phyloP scores from a whole-genome alignment of 208 protist genomes.

The Porcisia deanei region DNA sequence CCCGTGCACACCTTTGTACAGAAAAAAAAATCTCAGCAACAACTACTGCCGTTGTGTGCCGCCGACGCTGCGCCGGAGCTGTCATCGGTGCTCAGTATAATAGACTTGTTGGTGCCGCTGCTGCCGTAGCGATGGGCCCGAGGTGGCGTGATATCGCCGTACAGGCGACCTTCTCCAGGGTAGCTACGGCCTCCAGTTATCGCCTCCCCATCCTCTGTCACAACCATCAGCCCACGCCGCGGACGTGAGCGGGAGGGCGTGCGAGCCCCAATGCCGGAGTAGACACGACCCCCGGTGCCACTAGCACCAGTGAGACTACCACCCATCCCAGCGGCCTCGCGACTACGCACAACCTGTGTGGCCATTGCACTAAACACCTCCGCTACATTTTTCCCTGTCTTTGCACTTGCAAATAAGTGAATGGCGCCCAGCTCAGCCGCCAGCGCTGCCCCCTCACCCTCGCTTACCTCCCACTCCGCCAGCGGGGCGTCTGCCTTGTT shows the following conservation, averaged over 20 bases:
- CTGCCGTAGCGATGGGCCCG: conserved; percentile 32
- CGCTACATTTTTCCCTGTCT: conserved; percentile 61
- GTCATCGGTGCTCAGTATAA: conserved; percentile 20
- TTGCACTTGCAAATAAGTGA: conserved; percentile 75
- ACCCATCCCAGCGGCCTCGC: conserved; percentile 5
- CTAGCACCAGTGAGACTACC: neutral
- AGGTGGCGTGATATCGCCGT: conserved; percentile 22
- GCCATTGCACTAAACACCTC: conserved; percentile 75
- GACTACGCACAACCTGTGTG: conserved; percentile 36
- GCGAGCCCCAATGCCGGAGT: neutral
- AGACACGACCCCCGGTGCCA: neutral
- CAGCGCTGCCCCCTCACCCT: conserved; percentile 62
- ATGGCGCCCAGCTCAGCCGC: conserved; percentile 58
- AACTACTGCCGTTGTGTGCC: conserved; percentile 4
- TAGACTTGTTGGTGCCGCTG: conserved; percentile 5
- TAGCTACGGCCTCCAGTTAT: conserved; percentile 9
- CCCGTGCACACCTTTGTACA: too few species aligned
- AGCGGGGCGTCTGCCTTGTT: conserved; percentile 93
- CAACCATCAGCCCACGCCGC: conserved; percentile 39
- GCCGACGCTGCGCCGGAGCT: neutral
- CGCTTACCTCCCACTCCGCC: conserved; percentile 70
- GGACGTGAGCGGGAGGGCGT: conserved; percentile 23
- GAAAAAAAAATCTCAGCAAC: conserved; percentile 13
- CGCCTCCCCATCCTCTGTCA: conserved; percentile 35
- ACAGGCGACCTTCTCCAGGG: conserved; percentile 14